Base-by-base conservation (phyloP, 805 yeast genomes). In the Hanseniaspora nectarophila region DNA sequence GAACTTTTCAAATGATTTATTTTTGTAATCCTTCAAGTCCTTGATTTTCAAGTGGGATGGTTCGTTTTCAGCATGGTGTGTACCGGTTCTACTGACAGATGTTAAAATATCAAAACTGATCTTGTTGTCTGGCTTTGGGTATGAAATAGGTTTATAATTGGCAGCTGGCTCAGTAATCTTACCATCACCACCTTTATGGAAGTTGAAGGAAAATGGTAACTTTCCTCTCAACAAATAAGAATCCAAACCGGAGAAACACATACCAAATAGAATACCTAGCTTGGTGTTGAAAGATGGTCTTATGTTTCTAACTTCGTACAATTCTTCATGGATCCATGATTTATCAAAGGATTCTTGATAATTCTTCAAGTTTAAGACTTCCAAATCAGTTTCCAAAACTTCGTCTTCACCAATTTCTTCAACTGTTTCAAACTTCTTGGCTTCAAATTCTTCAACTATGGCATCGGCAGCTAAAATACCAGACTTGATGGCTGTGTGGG, bases 401-500 rank as follows among this genome's bases (percentile, higher is more conserved):
- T 40, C 51, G 10, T 52, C 51, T 34, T 52, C 54, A 4, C 49
- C 45, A 57, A 73, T 70, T 60, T 70, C 70, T 15, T 65, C 64
- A 23, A 67, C 72, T 3, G 50, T 44, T 28, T 68, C 70, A 32
- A 69, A 73, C 15, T 63, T 67, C 12, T 66, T 73, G 32, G 68
- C 70, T 31, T 69, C 71, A 46, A 70, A 73, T 24, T 69, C 66
- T n/a, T 69, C 70, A 60, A 72, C 87, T 39, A 88, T 83, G 21
- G 75, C 64, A 61, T 92, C 97, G 2, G 97, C 98, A 2, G 98
- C 98, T 28, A 92, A 67, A 75, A 92, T 81, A 31, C 97, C 98
- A 9, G 92, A 75, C 67, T 92, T 92, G 80, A 92, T 86, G 1
- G 99, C 97, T 1, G 96, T 90, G 66, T 92, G 99, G 0, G 97